These are phyloP conservation scores for Chlorella sp. DNA, from an alignment of 139 green algal species.

Conservation along the genomic window DNA sequence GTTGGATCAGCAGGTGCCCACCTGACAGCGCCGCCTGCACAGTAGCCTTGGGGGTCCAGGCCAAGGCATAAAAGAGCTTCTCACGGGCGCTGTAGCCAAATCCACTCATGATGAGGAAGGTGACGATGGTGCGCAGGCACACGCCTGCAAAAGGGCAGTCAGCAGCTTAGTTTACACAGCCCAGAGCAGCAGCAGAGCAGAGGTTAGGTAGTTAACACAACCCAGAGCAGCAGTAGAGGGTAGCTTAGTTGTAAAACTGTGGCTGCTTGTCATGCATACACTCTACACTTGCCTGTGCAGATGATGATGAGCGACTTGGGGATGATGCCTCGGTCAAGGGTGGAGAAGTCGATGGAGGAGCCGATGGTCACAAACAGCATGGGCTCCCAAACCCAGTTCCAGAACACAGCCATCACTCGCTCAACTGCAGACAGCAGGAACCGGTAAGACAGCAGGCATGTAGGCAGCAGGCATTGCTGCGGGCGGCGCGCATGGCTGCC, in stretches of 20 bases:
- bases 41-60: constrained; percentile 90
- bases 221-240: too few species aligned
- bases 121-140: constrained; percentile 1
- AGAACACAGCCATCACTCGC: constrained; percentile 49
- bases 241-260: too few species aligned
- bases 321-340: constrained; percentile 56
- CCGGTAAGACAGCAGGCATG: not conserved
- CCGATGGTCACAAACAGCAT: constrained; percentile 90
- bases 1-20: not conserved
- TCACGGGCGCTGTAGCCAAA: constrained; percentile 68
- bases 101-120: constrained; percentile 6
- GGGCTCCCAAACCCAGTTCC: constrained; percentile 66
- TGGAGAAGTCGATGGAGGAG: constrained; percentile 67
- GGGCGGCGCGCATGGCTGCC: too few species aligned
- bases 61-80: constrained; percentile 77
- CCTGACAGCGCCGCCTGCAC: constrained; percentile 83
- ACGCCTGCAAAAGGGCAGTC: not conserved
- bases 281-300: not conserved
- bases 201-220: too few species aligned
- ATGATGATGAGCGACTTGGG: constrained; percentile 71
- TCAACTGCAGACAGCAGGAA: constrained; percentile 22
- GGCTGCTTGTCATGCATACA: too few species aligned
- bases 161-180: too few species aligned
- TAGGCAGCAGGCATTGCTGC: too few species aligned
- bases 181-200: too few species aligned